Base-by-base conservation (phyloP, 352 stramenopile genomes). In the Globisporangium lucens region DNA sequence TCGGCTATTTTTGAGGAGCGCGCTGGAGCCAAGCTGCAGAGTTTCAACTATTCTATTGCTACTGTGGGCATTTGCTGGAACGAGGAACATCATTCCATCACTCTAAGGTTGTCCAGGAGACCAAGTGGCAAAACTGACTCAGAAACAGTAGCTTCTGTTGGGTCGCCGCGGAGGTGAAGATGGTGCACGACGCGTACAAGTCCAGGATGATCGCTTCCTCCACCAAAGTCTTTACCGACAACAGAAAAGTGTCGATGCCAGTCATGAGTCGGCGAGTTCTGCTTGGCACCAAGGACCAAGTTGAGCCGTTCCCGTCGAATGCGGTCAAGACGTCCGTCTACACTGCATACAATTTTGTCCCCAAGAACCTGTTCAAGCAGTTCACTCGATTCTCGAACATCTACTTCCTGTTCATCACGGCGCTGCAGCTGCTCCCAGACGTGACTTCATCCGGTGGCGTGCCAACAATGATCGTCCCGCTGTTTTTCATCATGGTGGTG, bases 331-430 rank as follows among this genome's bases (percentile, higher is more conserved):
- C 83, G 8, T 74, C 81, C 2, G 77, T 89, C 56, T 89, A 91
- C 60, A 85, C 83, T 15, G 61, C 71, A 13, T 77, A 76, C 74
- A 91, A 85, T 60, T 91, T 89, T 59, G 13, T 91, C 0, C 69
- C 80, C 24, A 91, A 91, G 60, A 91, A 91, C 61, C 52, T 89
- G 20, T 89, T 91, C 67, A 91, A 91, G 65, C 83, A 91, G 68
- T 91, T 89, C 60, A 83, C 78, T 3, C 89, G 92, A 20, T 89
- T 97, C 57, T 94, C 91, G 36, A 98, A 98, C 66, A 63, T 96
- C 43, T 98, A 98, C 75, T 98, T 97, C 62, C 74, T 97, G 2
- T 80, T 95, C 59, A 95, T 97, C 65, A 91, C 87, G 27, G 82
- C 80, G 15, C 73, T 97, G 17, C 89, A 97, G 56, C 56, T 91